Evolutionary conservation across 140 eudicot genomes (phyloP).

Genomic region (Ambrosia hybrid): DNA sequence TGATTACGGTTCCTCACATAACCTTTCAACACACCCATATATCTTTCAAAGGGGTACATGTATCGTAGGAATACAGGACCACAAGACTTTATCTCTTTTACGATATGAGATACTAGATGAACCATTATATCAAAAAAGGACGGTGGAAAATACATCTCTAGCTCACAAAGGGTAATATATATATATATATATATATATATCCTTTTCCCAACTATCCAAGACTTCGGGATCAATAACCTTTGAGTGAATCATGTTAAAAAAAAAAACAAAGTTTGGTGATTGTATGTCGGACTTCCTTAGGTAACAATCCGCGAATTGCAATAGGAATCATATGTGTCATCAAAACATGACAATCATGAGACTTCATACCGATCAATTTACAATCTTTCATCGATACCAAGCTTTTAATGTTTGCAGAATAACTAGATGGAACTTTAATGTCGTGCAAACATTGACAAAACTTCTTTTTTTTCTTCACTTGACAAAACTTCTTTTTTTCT

Average conservation of each 20-base stretch:
- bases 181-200: too few relatives aligned
- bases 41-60: too few relatives aligned
- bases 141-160: not conserved
- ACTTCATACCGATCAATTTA: too few relatives aligned
- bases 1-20: slow-evolving; percentile 7
- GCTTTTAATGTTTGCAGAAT: slow-evolving; percentile 10
- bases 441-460: slow-evolving; percentile 11
- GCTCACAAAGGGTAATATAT: too few relatives aligned
- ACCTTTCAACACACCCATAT: slow-evolving; percentile 11
- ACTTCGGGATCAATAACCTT: slow-evolving; percentile 4
- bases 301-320: too few relatives aligned
- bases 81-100: too few relatives aligned
- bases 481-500: not conserved
- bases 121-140: slow-evolving; percentile 26
- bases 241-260: slow-evolving; percentile 16
- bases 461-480: not conserved
- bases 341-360: too few relatives aligned
- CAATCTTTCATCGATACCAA: not conserved
- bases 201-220: not conserved
- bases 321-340: too few relatives aligned
- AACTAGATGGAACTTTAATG: slow-evolving; percentile 10
- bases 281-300: too few relatives aligned
- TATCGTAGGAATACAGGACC: too few relatives aligned
- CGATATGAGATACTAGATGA: slow-evolving; percentile 14
- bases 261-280: not conserved